Conservation (phyloP, 202 grass and related monocot genomes). For the Saccharum hybrid region DNA sequence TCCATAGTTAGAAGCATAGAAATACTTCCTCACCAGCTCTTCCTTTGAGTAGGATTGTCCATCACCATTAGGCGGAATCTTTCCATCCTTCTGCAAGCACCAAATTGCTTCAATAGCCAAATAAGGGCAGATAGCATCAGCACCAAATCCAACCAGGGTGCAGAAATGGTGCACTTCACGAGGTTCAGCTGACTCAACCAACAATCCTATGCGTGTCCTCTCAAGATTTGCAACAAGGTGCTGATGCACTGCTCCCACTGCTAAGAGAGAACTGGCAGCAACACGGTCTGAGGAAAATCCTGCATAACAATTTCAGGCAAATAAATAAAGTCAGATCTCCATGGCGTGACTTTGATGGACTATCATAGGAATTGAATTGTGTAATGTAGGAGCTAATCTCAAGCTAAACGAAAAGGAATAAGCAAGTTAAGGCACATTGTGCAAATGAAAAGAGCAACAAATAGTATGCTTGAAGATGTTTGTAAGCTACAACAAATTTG, state of each 20-base stretch:
- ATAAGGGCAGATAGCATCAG: conserved; percentile 96
- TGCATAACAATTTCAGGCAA: conserved; percentile 50
- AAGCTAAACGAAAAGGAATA: conserved; percentile 11
- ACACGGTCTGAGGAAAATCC: conserved; percentile 80
- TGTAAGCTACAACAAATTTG: neutral
- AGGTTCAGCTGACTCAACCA: conserved; percentile 95
- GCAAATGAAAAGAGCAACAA: conserved; percentile 5
- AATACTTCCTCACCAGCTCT: conserved; percentile 81
- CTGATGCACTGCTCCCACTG: conserved; percentile 96
- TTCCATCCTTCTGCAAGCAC: conserved; percentile 87
- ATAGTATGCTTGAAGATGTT: neutral
- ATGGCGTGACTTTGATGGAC: neutral
- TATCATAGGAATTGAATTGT: conserved; percentile 12
- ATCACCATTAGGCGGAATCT: conserved; percentile 70
- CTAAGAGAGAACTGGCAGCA: conserved; percentile 91
- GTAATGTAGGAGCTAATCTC: neutral
- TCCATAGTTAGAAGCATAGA: conserved; percentile 91
- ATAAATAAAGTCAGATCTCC: conserved; percentile 25
- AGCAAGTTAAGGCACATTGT: neutral
- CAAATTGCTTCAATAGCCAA: conserved; percentile 87
- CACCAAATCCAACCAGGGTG: conserved; percentile 91
- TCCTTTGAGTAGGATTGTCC: conserved; percentile 59
- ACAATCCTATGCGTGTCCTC: conserved; percentile 74
- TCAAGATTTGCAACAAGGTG: conserved; percentile 94
- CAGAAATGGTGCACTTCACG: conserved; percentile 99